A percentile compares a stretch with the other conserved stretches of the same genome.
These are phyloP conservation scores for Basidiobolus meristosporus DNA, from an alignment of 371 early-diverging fungal genomes.

Conservation along the genomic window DNA sequence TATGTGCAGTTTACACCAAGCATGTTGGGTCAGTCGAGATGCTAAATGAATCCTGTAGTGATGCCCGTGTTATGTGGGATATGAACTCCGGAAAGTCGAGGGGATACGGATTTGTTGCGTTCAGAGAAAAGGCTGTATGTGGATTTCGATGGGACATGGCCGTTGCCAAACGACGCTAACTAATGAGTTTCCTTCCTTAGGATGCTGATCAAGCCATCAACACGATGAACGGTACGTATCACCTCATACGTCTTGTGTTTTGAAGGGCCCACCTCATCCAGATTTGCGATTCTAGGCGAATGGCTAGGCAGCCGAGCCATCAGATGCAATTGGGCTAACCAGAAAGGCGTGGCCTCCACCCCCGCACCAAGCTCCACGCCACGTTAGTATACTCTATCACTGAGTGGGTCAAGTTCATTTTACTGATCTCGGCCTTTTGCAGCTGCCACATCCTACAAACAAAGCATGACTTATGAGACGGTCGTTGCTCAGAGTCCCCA, in stretches of 20 bases:
- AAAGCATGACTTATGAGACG: constrained; percentile 43
- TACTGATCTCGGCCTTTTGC: too few relatives aligned
- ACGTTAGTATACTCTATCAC: too few relatives aligned
- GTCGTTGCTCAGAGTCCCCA: constrained; percentile 52
- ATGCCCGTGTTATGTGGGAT: constrained; percentile 78
- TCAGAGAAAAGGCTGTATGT: constrained; percentile 36
- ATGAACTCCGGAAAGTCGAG: constrained; percentile 55
- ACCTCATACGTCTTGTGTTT: not conserved
- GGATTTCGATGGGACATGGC: too few relatives aligned
- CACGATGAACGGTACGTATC: constrained; percentile 45
- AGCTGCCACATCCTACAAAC: too few relatives aligned
- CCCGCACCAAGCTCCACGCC: too few relatives aligned
- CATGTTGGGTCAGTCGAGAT: not conserved
- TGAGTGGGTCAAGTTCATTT: too few relatives aligned
- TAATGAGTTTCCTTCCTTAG: too few relatives aligned
- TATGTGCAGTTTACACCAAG: constrained; percentile 13
- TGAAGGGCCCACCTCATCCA: too few relatives aligned
- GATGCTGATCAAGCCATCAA: constrained; percentile 65
- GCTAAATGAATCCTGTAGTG: constrained; percentile 15
- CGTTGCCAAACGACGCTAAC: too few relatives aligned
- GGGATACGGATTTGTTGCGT: constrained; percentile 71
- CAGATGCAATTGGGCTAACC: constrained; percentile 66
- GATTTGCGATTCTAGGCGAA: constrained; percentile 9
- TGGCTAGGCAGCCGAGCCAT: constrained; percentile 32
- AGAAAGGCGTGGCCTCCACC: too few relatives aligned